Evolutionary conservation across 1,284 basidiomycete genomes (phyloP).

Genomic region (Cutaneotrichosporon sp.): DNA sequence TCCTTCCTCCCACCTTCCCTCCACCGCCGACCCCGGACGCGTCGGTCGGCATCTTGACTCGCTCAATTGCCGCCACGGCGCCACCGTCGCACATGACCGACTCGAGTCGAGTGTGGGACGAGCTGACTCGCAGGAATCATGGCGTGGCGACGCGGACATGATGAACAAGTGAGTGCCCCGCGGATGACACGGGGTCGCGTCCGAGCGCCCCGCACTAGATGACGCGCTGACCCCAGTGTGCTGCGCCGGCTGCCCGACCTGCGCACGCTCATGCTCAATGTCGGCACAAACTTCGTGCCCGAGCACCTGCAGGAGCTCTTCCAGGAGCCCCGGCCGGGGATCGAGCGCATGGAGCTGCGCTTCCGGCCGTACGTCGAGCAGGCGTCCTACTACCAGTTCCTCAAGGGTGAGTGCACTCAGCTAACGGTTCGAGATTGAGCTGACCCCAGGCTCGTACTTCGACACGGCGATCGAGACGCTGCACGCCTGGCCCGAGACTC

Average conservation of each 20-base stretch:
- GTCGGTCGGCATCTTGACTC: too few relatives aligned
- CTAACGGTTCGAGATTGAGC: background rate
- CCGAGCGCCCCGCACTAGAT: too few relatives aligned
- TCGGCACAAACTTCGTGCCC: conserved; percentile 55
- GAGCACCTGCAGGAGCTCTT: conserved; percentile 55
- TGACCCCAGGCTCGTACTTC: conserved; percentile 51
- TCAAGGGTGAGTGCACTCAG: conserved; percentile 39
- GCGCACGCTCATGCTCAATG: conserved; percentile 45
- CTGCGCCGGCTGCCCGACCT: conserved; percentile 46
- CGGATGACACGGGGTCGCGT: too few relatives aligned
- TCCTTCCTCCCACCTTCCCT: background rate
- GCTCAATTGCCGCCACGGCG: background rate
- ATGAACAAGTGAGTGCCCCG: conserved; percentile 51
- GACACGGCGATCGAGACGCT: conserved; percentile 54
- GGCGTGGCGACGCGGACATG: conserved; percentile 54
- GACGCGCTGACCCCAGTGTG: conserved; percentile 30
- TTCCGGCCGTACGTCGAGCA: conserved; percentile 55
- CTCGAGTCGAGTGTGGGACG: background rate
- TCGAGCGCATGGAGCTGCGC: conserved; percentile 48
- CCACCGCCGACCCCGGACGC: too few relatives aligned
- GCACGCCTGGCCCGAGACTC: conserved; percentile 42
- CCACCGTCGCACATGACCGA: background rate
- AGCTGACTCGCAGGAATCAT: conserved; percentile 36
- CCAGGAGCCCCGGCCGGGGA: conserved; percentile 35
- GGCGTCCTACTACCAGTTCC: conserved; percentile 53